Base-by-base conservation (phyloP, 768 basidiomycete species). In the Serendipita sp. region DNA sequence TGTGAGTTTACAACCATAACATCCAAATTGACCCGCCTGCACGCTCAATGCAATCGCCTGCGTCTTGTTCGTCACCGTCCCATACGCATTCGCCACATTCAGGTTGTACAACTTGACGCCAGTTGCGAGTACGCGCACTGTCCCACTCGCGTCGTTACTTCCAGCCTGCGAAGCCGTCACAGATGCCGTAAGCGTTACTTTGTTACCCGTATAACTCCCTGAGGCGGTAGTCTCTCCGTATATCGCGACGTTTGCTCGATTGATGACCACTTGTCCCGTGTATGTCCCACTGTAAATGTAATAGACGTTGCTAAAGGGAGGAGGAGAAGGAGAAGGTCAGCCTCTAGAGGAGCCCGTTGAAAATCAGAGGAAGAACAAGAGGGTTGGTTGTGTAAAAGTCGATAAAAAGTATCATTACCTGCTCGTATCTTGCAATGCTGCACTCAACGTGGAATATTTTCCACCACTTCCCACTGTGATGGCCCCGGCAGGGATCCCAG, bases 161-260 rank as follows among this genome's bases (percentile, higher is more conserved):
- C 68, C 68, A 15, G 66, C 68, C 10, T 10, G 29, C 8, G 65
- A 66, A 8, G 72, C 71, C 4, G 70, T 66, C 13, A 43, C 15
- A 34, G 11, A n/a, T 16, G 31, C 43, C 8, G 52, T 43, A 23
- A 64, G 36, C 4, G 64, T 64, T 5, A 60, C 64, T 23, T 34
- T 64, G 53, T 64, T 64, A 5, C 33, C 43, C 6, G 36, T 3
- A 53, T 64, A 64, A 31, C 5, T 23, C 4, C 6, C 10, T 40
- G 37, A 11, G 11, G 33, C 13, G 31, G n/a, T 58, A 16, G 64
- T 43, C 48, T 64, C 52, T 2, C 64, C 64, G 27, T 64, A 64
- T 3, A 64, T 48, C 3, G 46, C 37, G 31, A 64, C 37, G n/a
- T 64, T 60, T 2, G 64, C 13, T 37, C 64, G 50, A 3, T 5